Conservation (phyloP, 495 filamentous ascomycete genomes). For the Aspergillus carlsbadensis region DNA sequence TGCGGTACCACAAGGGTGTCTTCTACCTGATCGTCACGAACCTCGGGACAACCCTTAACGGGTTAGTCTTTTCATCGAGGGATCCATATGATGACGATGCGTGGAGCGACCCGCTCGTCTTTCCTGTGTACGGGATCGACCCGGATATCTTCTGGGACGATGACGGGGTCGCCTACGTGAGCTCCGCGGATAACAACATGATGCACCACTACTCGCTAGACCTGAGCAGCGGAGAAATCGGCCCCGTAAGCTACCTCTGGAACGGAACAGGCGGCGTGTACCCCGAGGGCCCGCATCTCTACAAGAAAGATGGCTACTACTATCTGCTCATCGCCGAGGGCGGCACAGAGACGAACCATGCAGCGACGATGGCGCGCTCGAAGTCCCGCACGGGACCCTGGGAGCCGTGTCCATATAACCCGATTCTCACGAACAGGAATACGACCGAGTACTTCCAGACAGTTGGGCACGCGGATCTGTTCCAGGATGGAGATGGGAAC, state of each 20-base stretch:
- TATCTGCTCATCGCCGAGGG: slow-evolving; percentile 65
- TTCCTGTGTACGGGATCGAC: slow-evolving; percentile 7
- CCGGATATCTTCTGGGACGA: slow-evolving; percentile 30
- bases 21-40: slow-evolving; percentile 20
- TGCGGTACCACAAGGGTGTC: slow-evolving; percentile 23
- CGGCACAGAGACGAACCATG: slow-evolving; percentile 54
- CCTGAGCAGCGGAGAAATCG: slow-evolving; percentile 40
- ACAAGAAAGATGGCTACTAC: slow-evolving; percentile 61
- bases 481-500: slow-evolving; percentile 44
- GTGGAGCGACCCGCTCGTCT: slow-evolving; percentile 23
- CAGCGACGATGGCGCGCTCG: slow-evolving; percentile 54
- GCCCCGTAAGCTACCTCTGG: slow-evolving; percentile 40
- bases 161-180: slow-evolving; percentile 24
- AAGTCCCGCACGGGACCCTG: slow-evolving; percentile 51
- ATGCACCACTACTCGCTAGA: slow-evolving; percentile 38
- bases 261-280: slow-evolving; percentile 47
- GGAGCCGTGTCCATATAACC: slow-evolving; percentile 51
- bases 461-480: slow-evolving; percentile 24
- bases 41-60: slow-evolving; percentile 1
- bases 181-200: slow-evolving; percentile 20
- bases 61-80: slow-evolving; percentile 20
- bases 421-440: slow-evolving; percentile 53
- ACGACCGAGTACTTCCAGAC: slow-evolving; percentile 38
- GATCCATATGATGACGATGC: slow-evolving; percentile 18
- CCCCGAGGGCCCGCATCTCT: slow-evolving; percentile 62